Evolutionary conservation across 768 basidiomycete genomes (phyloP), one percentile per base, ranked within the genome.

Genomic region (Tephrocybe rancida): DNA sequence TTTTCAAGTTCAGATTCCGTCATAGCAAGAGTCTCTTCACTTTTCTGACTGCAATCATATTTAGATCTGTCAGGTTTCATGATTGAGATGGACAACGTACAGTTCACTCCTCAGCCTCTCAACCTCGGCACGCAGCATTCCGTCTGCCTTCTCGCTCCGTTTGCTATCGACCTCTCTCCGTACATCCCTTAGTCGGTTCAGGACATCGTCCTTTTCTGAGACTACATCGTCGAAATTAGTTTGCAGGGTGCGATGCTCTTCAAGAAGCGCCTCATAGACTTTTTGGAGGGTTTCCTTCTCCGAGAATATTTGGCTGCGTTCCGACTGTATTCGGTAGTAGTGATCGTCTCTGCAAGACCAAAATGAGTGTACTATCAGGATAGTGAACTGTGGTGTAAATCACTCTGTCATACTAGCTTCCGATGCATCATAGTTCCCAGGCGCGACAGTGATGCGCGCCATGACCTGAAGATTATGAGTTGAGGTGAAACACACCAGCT

Each of bases 231-330:
- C 94, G 50, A 83, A 83, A 56, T 75, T 84, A 3, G 87, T 85
- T 60, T 94, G 90, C 30, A 96, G 72, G 2, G 73, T 67, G 3
- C 87, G 80, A 57, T 94, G 87, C 52, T 95, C 89, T 60, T 90
- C 86, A 5, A 90, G 61, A 26, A 98, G 74, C 10, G 76, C 62
- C 61, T 90, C 85, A 66, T 93, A 94, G 22, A 86, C 84, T 58
- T 88, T 88, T 67, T 95, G 86, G 3, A 97, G 73, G 0, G 89
- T 87, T 64, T 93, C 90, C 69, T 96, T 96, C 73, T 95, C 92
- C 3, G 83, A 78, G 13, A 88, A 74, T 48, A 94, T 81, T 56
- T 84, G 84, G 56, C 85, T 89, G 52, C 85, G 80, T 64, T 90
- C 93, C 4, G 82, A 88, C 63, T 94, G 92, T 51, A 94, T 85